phyloP scores from a whole-genome alignment of 2,329 filamentous ascomycete genomes.

The Pleochaeta shiraiana region DNA sequence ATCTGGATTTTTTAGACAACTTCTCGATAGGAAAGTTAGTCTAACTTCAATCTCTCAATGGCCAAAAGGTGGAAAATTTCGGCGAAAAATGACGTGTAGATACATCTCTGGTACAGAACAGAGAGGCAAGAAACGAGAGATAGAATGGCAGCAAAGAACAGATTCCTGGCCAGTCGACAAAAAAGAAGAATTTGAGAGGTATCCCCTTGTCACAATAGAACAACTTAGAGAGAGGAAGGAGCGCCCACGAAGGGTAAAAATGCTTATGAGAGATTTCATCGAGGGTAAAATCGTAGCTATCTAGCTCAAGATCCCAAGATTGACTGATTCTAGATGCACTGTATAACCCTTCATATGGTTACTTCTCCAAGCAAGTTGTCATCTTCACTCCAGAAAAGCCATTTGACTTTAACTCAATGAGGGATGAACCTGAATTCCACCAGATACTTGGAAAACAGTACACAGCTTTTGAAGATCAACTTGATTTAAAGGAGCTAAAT shows the following conservation, averaged over 20 bases:
- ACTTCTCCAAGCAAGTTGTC: conserved; percentile 89
- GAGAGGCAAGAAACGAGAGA: conserved; percentile 24
- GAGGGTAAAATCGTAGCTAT: conserved; percentile 37
- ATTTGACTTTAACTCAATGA: conserved; percentile 65
- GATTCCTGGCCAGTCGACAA: conserved; percentile 57
- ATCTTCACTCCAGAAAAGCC: conserved; percentile 88
- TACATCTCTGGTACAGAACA: not conserved
- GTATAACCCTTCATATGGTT: conserved; percentile 88
- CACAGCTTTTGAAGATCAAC: conserved; percentile 67
- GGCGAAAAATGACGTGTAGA: not conserved
- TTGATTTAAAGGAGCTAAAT: conserved; percentile 46
- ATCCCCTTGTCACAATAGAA: conserved; percentile 67
- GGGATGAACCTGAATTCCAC: conserved; percentile 75
- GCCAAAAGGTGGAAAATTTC: not conserved
- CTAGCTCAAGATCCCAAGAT: not conserved
- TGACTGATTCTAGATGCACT: conserved; percentile 43
- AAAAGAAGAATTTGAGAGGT: conserved; percentile 56
- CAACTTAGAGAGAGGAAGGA: conserved; percentile 51
- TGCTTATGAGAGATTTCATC: conserved; percentile 94
- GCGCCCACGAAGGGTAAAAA: conserved; percentile 74
- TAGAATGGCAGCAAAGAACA: conserved; percentile 69
- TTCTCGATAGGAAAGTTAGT: not conserved
- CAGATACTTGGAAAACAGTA: conserved; percentile 56
- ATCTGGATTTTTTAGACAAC: not conserved
- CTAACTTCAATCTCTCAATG: not conserved